Evolutionary conservation across 179 eudicot species (phyloP), one percentile per base, ranked within the genome.

Genomic region (Beta corolliflora): DNA sequence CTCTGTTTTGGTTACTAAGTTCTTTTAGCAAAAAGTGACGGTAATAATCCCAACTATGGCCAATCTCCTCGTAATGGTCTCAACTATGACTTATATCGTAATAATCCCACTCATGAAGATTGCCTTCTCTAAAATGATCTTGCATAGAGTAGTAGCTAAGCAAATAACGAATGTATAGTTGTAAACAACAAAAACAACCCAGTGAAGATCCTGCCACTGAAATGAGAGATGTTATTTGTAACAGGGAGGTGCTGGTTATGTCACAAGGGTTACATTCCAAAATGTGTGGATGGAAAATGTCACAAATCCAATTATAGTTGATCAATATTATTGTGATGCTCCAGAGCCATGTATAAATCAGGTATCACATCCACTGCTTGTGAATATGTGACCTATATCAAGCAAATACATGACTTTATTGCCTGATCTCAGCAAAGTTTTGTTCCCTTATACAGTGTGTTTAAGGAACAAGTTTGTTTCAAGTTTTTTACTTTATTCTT

Each of bases 211-310:
- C 19, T 71, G 9, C 31, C 18, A 13, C 16, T 64, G n/a, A 50
- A 56, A 66, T 68, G 7, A 18, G 7, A 44, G 36, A 68, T 77
- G 67, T 21, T 70, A 2, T 41, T 25, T 58, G 69, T 72, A 71
- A 75, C 85, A 95, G 99, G 99, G 99, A 79, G 99, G 99, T 64
- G 86, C 86, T 56, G 99, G 99, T 48, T 87, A 79, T 88, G 97
- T 88, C 53, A 77, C 89, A 50, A 86, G 86, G 71, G 86, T 94
- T 21, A 84, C 77, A 16, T 95, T 92, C 84, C 80, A 85, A 88
- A 91, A 95, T 55, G 83, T 91, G 11, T 82, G 86, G 89, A 92
- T 95, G 99, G 85, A 88, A 73, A 95, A 95, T 78, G 99, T 95
- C 65, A 88, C 97, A 54, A 92, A 94, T 89, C 99, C 99, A 16